Conservation (phyloP, 257 asterid genomes). For the Solanum chiquidenum region DNA sequence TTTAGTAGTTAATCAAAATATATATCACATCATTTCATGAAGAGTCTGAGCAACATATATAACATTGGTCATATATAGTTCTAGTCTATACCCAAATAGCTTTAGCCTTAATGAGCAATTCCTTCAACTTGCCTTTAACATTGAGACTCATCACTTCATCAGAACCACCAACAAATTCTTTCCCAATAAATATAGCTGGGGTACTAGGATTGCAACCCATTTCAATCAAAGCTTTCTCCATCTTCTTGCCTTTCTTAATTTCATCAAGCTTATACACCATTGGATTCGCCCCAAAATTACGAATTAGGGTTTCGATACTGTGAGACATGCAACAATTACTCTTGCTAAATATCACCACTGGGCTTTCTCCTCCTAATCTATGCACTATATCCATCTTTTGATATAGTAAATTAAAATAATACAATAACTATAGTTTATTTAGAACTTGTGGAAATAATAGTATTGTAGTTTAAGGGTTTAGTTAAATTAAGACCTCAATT, state of each 20-base stretch:
- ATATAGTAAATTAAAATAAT: background rate
- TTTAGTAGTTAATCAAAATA: background rate
- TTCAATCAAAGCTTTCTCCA: slow-evolving; percentile 13
- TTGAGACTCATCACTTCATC: background rate
- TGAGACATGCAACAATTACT: slow-evolving; percentile 24
- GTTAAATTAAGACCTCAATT: background rate
- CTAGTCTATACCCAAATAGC: slow-evolving; percentile 13
- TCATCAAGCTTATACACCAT: slow-evolving; percentile 24
- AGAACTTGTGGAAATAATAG: background rate
- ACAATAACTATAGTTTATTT: background rate
- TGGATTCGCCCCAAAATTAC: slow-evolving; percentile 22
- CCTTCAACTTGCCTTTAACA: slow-evolving; percentile 13
- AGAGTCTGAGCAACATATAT: background rate
- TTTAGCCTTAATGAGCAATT: slow-evolving; percentile 11
- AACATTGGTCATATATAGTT: background rate
- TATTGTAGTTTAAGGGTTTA: background rate
- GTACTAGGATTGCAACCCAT: slow-evolving; percentile 12
- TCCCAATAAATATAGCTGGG: slow-evolving; percentile 24
- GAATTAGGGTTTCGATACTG: slow-evolving; percentile 12
- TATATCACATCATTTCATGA: background rate
- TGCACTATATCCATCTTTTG: slow-evolving; percentile 12
- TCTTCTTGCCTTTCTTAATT: slow-evolving; percentile 10
- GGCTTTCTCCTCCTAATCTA: slow-evolving; percentile 14
- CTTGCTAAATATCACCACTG: slow-evolving; percentile 29
- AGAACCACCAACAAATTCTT: background rate